Percentiles rank a stretch among this genome's conserved stretches.
phyloP scores from a whole-genome alignment of 2,329 filamentous ascomycete species.

The Hypoxylon sp. region DNA sequence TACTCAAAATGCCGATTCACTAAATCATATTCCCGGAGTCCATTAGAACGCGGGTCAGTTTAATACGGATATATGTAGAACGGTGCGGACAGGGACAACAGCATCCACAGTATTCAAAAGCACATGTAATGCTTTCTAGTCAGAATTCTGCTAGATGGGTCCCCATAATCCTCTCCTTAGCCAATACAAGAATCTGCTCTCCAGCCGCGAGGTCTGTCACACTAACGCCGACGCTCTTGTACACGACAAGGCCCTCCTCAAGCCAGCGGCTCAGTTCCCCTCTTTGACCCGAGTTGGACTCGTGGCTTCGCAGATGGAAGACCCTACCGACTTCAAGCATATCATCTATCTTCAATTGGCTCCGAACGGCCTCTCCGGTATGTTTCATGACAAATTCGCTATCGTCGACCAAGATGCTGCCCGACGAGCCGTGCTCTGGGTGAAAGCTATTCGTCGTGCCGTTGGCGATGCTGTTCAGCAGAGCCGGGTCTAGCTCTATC shows the following conservation, averaged over 20 bases:
- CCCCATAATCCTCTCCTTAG: background rate
- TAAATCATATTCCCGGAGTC: too few relatives aligned
- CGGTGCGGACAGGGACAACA: too few relatives aligned
- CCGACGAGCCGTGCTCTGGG: background rate
- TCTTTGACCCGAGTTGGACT: background rate
- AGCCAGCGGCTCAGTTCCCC: constrained; percentile 1
- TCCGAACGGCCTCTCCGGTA: background rate
- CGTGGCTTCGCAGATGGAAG: background rate
- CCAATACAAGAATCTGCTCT: constrained; percentile 1
- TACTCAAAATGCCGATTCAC: too few relatives aligned
- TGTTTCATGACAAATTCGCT: background rate
- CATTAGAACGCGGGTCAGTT: too few relatives aligned
- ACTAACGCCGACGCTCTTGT: constrained; percentile 13
- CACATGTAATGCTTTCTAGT: too few relatives aligned
- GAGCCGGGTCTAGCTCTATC: constrained; percentile 7
- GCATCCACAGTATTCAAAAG: too few relatives aligned
- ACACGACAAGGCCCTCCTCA: background rate
- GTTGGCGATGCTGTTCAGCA: background rate
- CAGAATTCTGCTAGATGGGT: background rate
- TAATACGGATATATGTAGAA: too few relatives aligned
- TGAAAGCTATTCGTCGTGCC: background rate
- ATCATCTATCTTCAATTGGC: background rate
- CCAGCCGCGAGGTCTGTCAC: constrained; percentile 7
- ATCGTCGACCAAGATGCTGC: constrained; percentile 4
- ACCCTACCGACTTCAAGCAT: constrained; percentile 7